These are phyloP conservation scores for Cyclotella baltica DNA, from an alignment of 108 stramenopile genomes.

Conservation along the genomic window DNA sequence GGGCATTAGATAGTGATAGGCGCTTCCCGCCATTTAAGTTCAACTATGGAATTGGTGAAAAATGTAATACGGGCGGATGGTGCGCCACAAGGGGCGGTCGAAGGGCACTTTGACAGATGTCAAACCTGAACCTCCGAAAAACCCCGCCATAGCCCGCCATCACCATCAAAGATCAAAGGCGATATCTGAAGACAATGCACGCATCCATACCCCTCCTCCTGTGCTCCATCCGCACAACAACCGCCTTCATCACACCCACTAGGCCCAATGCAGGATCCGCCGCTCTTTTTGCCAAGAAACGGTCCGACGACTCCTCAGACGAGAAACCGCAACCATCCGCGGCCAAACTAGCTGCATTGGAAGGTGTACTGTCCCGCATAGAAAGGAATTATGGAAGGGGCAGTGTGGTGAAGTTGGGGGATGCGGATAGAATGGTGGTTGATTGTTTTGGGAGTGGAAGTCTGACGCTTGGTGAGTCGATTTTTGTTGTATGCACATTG, in stretches of 20 bases:
- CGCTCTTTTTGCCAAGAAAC: constrained; percentile 3
- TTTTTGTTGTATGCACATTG: neutral
- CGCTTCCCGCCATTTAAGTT: no score
- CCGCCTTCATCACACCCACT: neutral
- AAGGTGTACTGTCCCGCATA: constrained; percentile 90
- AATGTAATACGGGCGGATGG: no score
- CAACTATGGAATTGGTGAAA: no score
- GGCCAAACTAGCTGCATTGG: constrained; percentile 83
- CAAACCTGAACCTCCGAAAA: no score
- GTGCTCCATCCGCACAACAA: neutral
- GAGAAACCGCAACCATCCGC: constrained; percentile 2
- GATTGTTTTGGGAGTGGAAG: constrained; percentile 90
- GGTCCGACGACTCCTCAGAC: neutral
- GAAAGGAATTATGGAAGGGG: constrained; percentile 93
- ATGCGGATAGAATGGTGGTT: constrained; percentile 73
- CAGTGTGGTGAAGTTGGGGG: constrained; percentile 88
- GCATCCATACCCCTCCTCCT: neutral
- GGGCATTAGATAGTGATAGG: no score
- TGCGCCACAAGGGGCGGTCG: no score
- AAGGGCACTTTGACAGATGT: no score
- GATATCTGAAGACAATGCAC: neutral
- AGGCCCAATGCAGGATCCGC: neutral
- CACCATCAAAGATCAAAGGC: no score
- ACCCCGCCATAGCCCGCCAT: no score
- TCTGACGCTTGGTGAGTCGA: constrained; percentile 80